Conservation (phyloP, 805 yeast genomes). For the Zygoascus bituminiphila region DNA sequence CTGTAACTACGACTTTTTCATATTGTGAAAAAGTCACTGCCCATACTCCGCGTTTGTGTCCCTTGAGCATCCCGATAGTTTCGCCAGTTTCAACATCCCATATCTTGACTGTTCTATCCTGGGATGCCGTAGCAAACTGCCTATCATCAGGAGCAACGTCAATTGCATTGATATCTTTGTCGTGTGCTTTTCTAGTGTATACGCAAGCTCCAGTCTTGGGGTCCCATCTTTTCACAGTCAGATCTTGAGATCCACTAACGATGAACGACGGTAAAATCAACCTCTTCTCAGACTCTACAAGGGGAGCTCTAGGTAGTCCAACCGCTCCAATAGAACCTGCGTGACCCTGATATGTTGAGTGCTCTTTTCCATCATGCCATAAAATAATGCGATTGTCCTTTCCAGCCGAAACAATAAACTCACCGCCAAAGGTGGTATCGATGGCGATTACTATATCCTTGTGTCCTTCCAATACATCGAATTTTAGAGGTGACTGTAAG, state of each 20-base stretch:
- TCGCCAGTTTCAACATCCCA: slow-evolving; percentile 90
- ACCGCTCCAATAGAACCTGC: slow-evolving; percentile 80
- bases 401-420: slow-evolving; percentile 86
- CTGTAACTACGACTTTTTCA: slow-evolving; percentile 70
- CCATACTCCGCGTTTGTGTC: slow-evolving; percentile 95
- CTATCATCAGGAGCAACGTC: slow-evolving; percentile 90
- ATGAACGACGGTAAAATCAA: slow-evolving; percentile 49
- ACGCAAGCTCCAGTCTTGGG: slow-evolving; percentile 47
- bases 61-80: slow-evolving; percentile 70
- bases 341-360: slow-evolving; percentile 75
- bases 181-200: slow-evolving; percentile 93
- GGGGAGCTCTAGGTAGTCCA: slow-evolving; percentile 51
- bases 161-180: slow-evolving; percentile 85
- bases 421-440: slow-evolving; percentile 71
- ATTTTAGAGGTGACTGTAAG: slow-evolving; percentile 42
- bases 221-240: slow-evolving; percentile 80
- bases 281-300: slow-evolving; percentile 8
- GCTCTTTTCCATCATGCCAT: slow-evolving; percentile 50
- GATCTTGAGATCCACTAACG: slow-evolving; percentile 76
- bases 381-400: slow-evolving; percentile 80
- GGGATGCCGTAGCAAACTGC: slow-evolving; percentile 85
- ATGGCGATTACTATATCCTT: slow-evolving; percentile 73
- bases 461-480: slow-evolving; percentile 69
- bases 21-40: slow-evolving; percentile 68
- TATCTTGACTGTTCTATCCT: slow-evolving; percentile 82